Conservation (phyloP, 495 filamentous ascomycete species). For the Apiosordaria backusii region DNA sequence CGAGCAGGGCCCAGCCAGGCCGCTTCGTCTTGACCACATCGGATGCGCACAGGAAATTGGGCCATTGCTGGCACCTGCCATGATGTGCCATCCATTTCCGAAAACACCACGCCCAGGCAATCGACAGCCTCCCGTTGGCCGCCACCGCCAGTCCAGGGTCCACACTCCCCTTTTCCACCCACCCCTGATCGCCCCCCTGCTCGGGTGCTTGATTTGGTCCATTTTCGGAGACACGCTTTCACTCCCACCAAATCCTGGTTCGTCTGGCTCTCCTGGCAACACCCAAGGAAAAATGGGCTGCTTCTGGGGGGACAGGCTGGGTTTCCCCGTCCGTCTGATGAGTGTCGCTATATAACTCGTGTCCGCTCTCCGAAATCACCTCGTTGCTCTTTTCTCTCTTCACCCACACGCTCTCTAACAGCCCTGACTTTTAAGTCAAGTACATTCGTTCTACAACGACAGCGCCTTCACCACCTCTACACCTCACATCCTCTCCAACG, state of each 20-base stretch:
- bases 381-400: constrained; percentile 33
- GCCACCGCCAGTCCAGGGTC: constrained; percentile 4
- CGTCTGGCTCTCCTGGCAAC: not conserved
- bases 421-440: constrained; percentile 57
- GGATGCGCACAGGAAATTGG: constrained; percentile 16
- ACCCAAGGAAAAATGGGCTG: constrained; percentile 12
- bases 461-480: constrained; percentile 7
- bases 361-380: constrained; percentile 27
- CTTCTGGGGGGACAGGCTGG: constrained; percentile 5
- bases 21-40: not conserved
- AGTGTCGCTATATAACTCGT: constrained; percentile 39
- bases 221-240: constrained; percentile 15
- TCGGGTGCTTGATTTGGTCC: constrained; percentile 11
- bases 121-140: constrained; percentile 13
- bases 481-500: constrained; percentile 17
- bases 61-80: not conserved
- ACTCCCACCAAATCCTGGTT: not conserved
- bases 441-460: constrained; percentile 51
- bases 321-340: constrained; percentile 2
- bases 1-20: not conserved
- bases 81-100: constrained; percentile 6
- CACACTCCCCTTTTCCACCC: constrained; percentile 18
- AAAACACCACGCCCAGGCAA: constrained; percentile 9
- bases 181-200: constrained; percentile 13
- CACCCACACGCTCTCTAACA: constrained; percentile 48